Evolutionary conservation across 352 stramenopile genomes (phyloP), one percentile per base, ranked within the genome.

Genomic region (Pythium coloratum): DNA sequence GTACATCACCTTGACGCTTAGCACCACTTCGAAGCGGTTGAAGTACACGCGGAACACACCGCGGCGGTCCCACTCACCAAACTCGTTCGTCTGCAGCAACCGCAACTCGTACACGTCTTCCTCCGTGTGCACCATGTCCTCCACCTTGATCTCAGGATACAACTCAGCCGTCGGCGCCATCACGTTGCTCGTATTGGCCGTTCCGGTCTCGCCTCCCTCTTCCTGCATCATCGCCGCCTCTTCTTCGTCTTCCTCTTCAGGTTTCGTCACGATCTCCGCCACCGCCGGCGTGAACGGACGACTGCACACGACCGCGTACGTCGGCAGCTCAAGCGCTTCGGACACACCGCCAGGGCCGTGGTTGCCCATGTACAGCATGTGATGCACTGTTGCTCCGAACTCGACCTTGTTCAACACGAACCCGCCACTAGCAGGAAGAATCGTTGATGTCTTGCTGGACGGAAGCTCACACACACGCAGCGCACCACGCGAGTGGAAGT

Each of bases 1-100:
- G 33, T 95, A 94, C 86, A 95, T 94, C 53, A 95, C 71, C 54
- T 92, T 88, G 34, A 95, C 72, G 26, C 80, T 92, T n/a, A 95
- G 61, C 16, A 95, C 86, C 18, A 94, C 84, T 66, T 95, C 88
- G 59, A 89, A 90, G 3, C 88, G 80, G 55, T 95, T 87, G 76
- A 95, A 94, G 59, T 90, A 81, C 38, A 94, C 81, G 20, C 82
- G 84, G 59, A 95, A 95, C 30, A 95, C 88, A 16, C 88, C 83
- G 28, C 76, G 71, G 1, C 73, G 74, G 40, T 80, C 76, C 88
- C 86, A 94, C 58, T 95, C 86, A 30, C 88, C 83, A 66, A 90
- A 92, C 50, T 92, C 86, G 55, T 89, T 82, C 4, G 80, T 91
- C 63, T 95, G 88, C 13, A 95, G 71, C 47, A 95, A 69, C 4